Conservation (phyloP, 2,329 filamentous ascomycete genomes). For the Sordariomycetes sp. region DNA sequence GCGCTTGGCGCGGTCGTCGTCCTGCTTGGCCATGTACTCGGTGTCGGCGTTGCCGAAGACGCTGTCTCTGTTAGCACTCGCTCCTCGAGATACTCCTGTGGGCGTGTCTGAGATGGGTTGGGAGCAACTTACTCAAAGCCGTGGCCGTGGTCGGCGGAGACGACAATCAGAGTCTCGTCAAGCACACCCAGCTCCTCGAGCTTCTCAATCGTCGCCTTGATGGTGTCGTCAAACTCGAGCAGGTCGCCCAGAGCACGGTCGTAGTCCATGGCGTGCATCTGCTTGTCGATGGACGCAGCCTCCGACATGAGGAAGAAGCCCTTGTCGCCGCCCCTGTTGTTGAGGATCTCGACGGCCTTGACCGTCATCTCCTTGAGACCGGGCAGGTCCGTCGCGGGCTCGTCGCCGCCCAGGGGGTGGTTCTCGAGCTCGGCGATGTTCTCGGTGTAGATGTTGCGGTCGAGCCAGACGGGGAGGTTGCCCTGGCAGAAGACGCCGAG, state of each 20-base stretch:
- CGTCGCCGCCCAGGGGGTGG: conserved; percentile 51
- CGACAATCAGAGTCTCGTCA: conserved; percentile 65
- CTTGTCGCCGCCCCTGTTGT: conserved; percentile 49
- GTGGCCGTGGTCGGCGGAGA: conserved; percentile 82
- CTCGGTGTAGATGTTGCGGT: conserved; percentile 65
- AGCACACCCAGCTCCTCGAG: conserved; percentile 52
- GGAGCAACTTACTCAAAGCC: conserved; percentile 62
- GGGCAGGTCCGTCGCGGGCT: conserved; percentile 59
- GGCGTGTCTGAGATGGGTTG: no score
- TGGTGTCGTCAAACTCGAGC: conserved; percentile 73
- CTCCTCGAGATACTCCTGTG: neutral
- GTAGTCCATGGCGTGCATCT: conserved; percentile 79
- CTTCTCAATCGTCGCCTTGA: conserved; percentile 60
- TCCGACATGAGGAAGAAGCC: conserved; percentile 86
- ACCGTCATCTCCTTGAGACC: conserved; percentile 83
- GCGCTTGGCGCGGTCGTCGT: conserved; percentile 58
- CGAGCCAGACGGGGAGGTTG: conserved; percentile 74
- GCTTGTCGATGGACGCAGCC: conserved; percentile 76
- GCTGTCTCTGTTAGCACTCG: conserved; percentile 4
- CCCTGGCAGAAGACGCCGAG: conserved; percentile 67
- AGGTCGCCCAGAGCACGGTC: conserved; percentile 76
- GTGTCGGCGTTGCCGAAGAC: conserved; percentile 76
- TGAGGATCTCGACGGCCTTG: conserved; percentile 72
- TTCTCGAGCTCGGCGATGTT: conserved; percentile 56
- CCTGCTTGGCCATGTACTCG: conserved; percentile 54